Conservation (phyloP, 768 basidiomycete species). For the Hydnomerulius pinastri region DNA sequence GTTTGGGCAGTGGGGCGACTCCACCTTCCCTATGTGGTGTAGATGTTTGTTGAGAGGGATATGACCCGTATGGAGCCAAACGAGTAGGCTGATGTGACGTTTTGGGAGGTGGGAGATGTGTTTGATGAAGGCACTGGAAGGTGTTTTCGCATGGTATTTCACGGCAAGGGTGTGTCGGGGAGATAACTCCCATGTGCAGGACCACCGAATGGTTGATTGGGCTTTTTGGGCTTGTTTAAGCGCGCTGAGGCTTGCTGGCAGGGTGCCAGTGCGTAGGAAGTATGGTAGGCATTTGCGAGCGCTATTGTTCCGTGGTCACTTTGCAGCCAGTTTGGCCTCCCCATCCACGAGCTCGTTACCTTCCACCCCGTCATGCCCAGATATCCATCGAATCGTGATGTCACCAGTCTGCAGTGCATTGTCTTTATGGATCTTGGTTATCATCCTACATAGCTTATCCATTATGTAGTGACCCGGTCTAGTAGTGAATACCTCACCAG, state of each 20-base stretch:
- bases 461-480: neutral
- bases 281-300: neutral
- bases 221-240: neutral
- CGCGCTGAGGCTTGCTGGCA: neutral
- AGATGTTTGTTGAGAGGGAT: conserved; percentile 33
- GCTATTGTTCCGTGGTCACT: neutral
- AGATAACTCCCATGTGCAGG: neutral
- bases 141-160: neutral
- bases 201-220: neutral
- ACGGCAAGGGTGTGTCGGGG: neutral
- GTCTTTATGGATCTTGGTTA: neutral
- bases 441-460: neutral
- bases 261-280: neutral
- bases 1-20: conserved; percentile 26
- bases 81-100: conserved; percentile 23
- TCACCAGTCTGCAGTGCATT: neutral
- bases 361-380: neutral
- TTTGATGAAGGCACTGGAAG: neutral
- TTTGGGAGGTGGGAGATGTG: conserved; percentile 3
- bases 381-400: neutral
- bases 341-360: neutral
- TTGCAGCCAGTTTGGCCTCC: neutral
- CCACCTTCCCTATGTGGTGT: conserved; percentile 20
- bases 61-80: conserved; percentile 35
- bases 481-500: neutral